A percentile compares a stretch with the other conserved stretches of the same genome.
Evolutionary conservation across 2,329 filamentous ascomycete species (phyloP).

Genomic region (Fusarium keratoplasticum): DNA sequence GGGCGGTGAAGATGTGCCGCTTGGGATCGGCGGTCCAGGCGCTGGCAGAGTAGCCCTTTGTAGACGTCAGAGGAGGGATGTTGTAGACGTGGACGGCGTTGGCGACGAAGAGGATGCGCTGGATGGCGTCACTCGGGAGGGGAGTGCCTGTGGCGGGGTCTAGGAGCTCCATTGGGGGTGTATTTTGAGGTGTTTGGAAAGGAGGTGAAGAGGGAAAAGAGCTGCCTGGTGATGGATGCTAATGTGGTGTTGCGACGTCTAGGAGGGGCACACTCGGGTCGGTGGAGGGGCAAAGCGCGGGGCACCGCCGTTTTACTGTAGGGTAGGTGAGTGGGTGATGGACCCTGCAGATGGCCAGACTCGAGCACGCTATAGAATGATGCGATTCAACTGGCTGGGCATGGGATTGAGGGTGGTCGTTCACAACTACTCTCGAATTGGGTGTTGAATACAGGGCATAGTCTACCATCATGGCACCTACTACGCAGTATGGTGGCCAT

Average conservation of each 20-base stretch:
- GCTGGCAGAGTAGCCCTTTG: constrained; percentile 81
- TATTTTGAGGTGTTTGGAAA: neutral
- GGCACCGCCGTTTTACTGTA: constrained; percentile 19
- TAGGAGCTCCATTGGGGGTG: constrained; percentile 66
- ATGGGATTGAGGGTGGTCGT: neutral
- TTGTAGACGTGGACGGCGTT: constrained; percentile 85
- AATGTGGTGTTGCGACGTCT: constrained; percentile 1
- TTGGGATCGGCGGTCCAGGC: constrained; percentile 79
- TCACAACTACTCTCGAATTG: neutral
- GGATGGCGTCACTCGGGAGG: constrained; percentile 81
- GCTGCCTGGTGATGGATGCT: neutral
- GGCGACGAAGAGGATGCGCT: constrained; percentile 84
- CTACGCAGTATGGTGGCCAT: neutral
- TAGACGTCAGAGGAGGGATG: constrained; percentile 82
- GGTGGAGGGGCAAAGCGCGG: constrained; percentile 37
- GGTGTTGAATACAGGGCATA: too few relatives aligned
- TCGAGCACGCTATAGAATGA: constrained; percentile 25
- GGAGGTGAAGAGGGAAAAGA: neutral
- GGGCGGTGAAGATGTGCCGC: constrained; percentile 86
- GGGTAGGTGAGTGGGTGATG: constrained; percentile 21
- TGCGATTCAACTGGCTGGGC: constrained; percentile 25
- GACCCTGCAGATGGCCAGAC: neutral
- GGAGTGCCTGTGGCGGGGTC: constrained; percentile 78
- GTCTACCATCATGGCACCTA: neutral
- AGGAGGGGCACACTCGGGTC: constrained; percentile 16